Conservation (phyloP, 2,329 filamentous ascomycete species). For the Talaromyces marneffei region DNA sequence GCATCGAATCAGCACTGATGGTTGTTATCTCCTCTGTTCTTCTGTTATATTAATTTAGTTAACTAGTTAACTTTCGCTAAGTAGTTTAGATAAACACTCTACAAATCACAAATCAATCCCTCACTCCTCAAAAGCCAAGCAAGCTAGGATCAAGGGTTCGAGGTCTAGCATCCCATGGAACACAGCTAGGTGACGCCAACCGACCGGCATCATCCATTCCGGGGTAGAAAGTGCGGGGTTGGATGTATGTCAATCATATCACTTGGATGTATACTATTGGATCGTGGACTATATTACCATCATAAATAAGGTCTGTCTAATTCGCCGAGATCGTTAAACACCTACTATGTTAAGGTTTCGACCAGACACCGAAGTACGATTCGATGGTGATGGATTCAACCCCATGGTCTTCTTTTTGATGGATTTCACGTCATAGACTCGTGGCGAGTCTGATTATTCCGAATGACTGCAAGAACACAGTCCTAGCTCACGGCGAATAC, state of each 20-base stretch:
- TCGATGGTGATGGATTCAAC: neutral
- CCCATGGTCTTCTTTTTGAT: neutral
- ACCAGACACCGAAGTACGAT: neutral
- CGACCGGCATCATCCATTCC: neutral
- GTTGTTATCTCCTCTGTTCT: neutral
- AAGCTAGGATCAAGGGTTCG: neutral
- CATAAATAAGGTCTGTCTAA: neutral
- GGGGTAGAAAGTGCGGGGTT: slow-evolving; percentile 11
- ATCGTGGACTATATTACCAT: neutral
- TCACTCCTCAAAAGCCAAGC: neutral
- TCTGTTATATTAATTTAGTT: too few species aligned
- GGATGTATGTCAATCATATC: neutral
- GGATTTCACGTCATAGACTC: slow-evolving; percentile 5
- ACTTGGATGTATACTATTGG: neutral
- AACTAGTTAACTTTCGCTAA: too few species aligned
- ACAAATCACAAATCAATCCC: too few species aligned
- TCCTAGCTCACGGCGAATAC: neutral
- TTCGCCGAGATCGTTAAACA: neutral
- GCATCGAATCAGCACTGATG: neutral
- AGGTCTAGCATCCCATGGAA: slow-evolving; percentile 9
- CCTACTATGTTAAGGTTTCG: slow-evolving; percentile 1
- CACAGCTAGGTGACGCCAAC: slow-evolving; percentile 1
- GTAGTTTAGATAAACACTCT: too few species aligned
- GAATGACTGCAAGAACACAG: neutral
- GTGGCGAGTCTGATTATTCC: neutral